phyloP scores from a whole-genome alignment of 2,329 filamentous ascomycete species.

The Phialophora macrospora region DNA sequence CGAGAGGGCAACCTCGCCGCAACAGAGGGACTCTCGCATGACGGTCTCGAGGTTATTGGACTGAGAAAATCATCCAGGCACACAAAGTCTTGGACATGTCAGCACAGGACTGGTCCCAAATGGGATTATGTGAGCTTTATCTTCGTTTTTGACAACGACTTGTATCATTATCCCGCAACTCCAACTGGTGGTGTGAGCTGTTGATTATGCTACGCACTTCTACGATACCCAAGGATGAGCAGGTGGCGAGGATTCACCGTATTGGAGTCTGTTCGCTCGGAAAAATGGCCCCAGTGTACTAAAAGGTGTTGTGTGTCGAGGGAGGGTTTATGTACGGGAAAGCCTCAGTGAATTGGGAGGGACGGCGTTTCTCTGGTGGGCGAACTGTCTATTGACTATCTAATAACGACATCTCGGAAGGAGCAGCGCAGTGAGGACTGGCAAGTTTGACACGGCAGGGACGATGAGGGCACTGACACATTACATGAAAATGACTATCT shows the following conservation, averaged over 20 bases:
- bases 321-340: background rate
- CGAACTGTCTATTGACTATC: background rate
- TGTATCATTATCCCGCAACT: slow-evolving; percentile 11
- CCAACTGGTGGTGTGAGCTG: background rate
- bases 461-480: background rate
- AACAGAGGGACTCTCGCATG: slow-evolving; percentile 31
- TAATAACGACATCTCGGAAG: background rate
- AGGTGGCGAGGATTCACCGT: background rate
- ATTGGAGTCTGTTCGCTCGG: background rate
- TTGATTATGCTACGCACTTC: background rate
- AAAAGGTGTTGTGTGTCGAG: background rate
- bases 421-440: background rate
- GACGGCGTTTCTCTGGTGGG: background rate
- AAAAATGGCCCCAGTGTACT: background rate
- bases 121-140: background rate
- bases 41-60: slow-evolving; percentile 32
- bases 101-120: background rate
- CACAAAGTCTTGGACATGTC: background rate
- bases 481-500: background rate
- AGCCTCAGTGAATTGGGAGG: background rate
- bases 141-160: background rate
- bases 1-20: background rate
- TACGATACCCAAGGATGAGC: slow-evolving; percentile 14
- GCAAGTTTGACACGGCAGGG: background rate
- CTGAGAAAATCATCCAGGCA: slow-evolving; percentile 7